Conservation (phyloP, 2,329 filamentous ascomycete species). For the Paecilomyces formosus region DNA sequence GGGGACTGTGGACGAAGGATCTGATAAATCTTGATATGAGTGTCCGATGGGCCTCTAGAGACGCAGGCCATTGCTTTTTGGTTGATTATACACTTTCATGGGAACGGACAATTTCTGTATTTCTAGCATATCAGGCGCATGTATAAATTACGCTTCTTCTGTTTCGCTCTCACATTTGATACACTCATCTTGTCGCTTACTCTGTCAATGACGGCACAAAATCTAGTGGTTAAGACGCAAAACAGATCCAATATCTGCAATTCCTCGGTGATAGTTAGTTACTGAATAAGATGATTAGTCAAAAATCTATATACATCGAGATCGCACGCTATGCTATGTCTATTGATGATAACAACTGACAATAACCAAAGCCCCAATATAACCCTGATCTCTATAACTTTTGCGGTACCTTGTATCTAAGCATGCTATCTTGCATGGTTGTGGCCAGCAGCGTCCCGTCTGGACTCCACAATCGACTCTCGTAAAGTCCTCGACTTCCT, state of each 20-base stretch:
- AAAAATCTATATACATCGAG: background rate
- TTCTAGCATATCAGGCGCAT: slow-evolving; percentile 26
- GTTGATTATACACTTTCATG: background rate
- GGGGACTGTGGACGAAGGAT: background rate
- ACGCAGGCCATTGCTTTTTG: background rate
- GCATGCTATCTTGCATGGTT: slow-evolving; percentile 44
- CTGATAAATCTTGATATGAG: background rate
- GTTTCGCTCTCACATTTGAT: background rate
- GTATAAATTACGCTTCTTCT: slow-evolving; percentile 9
- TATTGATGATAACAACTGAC: background rate
- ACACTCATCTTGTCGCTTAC: background rate
- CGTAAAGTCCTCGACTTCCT: slow-evolving; percentile 39
- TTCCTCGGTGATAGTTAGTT: too few relatives aligned
- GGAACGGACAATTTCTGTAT: background rate
- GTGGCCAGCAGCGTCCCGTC: slow-evolving; percentile 40
- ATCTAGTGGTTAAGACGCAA: too few relatives aligned
- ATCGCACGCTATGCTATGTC: background rate
- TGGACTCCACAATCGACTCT: slow-evolving; percentile 39
- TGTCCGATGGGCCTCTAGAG: background rate
- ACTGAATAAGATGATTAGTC: too few relatives aligned
- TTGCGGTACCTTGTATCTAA: slow-evolving; percentile 19
- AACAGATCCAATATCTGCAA: too few relatives aligned
- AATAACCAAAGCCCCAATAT: background rate
- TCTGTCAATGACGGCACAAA: too few relatives aligned
- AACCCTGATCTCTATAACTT: background rate